Evolutionary conservation across 352 stramenopile genomes (phyloP).

Genomic region (Globisporangium recalcitrans): DNA sequence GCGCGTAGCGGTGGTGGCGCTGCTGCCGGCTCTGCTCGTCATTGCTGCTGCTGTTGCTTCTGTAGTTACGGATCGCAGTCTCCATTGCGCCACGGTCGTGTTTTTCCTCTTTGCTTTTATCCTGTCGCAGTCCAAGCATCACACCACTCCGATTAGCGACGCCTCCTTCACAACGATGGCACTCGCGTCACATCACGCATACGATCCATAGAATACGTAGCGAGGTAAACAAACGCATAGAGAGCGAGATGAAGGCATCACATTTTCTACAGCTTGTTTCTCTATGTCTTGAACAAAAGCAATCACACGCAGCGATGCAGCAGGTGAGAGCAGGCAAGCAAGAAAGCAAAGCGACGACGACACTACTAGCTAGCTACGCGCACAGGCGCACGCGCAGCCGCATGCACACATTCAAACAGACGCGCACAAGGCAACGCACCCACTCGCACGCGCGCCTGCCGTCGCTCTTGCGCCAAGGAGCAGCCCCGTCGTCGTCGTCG

Average conservation of each 20-base stretch:
- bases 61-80: neutral
- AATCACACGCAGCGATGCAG: neutral
- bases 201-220: neutral
- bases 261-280: neutral
- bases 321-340: neutral
- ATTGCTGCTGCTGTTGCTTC: neutral
- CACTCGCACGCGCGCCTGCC: neutral
- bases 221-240: neutral
- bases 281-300: conserved; percentile 3
- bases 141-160: neutral
- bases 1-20: neutral
- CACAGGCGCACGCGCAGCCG: neutral
- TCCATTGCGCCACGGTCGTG: neutral
- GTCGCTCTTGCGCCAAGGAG: neutral
- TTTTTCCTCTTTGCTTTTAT: neutral
- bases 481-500: neutral
- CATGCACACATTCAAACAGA: neutral
- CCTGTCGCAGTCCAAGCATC: neutral
- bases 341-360: neutral
- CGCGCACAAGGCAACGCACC: neutral
- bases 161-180: neutral
- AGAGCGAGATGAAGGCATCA: neutral
- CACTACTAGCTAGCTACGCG: neutral
- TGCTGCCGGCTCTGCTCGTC: conserved; percentile 1
- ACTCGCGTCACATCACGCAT: neutral